These are phyloP conservation scores for Macrophomina pseudophaseolina DNA, from an alignment of 2,329 filamentous ascomycete genomes.

Conservation along the genomic window DNA sequence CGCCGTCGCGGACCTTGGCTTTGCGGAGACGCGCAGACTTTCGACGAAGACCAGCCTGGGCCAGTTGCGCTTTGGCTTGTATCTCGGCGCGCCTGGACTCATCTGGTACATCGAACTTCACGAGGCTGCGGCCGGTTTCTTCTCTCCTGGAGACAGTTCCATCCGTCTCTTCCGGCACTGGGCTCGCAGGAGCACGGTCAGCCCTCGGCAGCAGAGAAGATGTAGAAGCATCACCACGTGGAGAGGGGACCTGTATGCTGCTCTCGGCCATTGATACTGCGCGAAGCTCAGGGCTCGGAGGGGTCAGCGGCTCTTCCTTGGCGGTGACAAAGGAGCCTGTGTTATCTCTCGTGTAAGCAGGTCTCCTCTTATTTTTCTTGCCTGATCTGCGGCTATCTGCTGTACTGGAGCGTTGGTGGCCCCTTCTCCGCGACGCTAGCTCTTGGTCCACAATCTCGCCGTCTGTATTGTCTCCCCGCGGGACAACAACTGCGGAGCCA, in stretches of 20 bases:
- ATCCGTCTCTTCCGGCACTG: background rate
- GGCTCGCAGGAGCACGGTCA: conserved; percentile 32
- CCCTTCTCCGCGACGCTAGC: background rate
- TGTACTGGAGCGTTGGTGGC: background rate
- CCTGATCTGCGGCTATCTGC: background rate
- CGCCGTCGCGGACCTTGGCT: conserved; percentile 57
- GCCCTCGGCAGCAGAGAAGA: conserved; percentile 43
- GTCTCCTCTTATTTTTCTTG: background rate
- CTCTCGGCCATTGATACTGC: conserved; percentile 19
- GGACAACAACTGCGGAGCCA: background rate
- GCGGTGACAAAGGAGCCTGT: conserved; percentile 25
- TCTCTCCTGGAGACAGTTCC: background rate
- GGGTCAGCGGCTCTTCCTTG: background rate
- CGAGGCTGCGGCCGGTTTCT: conserved; percentile 38
- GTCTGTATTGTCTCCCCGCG: conserved; percentile 19
- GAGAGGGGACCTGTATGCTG: conserved; percentile 32
- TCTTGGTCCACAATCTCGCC: conserved; percentile 15
- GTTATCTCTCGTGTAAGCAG: background rate
- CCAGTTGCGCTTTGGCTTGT: conserved; percentile 45
- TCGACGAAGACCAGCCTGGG: conserved; percentile 45
- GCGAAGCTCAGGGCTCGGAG: background rate
- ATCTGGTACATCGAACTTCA: conserved; percentile 51
- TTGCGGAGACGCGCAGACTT: conserved; percentile 44
- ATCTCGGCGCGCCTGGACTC: conserved; percentile 45
- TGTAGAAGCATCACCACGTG: conserved; percentile 39